Conservation (phyloP, 805 yeast species). For the Starmerella floris region DNA sequence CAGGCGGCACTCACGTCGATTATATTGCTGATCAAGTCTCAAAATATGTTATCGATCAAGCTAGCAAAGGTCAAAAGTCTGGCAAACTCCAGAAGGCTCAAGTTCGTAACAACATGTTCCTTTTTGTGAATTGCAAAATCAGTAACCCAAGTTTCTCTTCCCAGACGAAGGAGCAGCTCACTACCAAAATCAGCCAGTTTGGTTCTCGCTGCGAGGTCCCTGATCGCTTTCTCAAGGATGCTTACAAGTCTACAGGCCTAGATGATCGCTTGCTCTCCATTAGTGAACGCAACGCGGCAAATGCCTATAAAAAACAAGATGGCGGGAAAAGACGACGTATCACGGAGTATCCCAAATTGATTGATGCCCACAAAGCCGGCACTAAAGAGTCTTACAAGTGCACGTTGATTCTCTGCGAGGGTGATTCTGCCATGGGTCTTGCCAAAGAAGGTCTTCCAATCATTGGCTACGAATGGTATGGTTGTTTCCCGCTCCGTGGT, state of each 20-base stretch:
- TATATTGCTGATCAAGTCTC: conserved; percentile 74
- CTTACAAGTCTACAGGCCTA: conserved; percentile 54
- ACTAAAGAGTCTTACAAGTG: conserved; percentile 84
- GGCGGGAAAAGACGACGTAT: conserved; percentile 62
- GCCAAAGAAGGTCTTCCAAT: conserved; percentile 92
- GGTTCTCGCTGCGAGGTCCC: conserved; percentile 74
- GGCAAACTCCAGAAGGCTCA: conserved; percentile 77
- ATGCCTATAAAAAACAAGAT: conserved; percentile 74
- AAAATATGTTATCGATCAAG: conserved; percentile 62
- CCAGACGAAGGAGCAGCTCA: conserved; percentile 90
- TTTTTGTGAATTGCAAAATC: conserved; percentile 80
- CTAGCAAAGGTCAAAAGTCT: conserved; percentile 37
- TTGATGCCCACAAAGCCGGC: conserved; percentile 94
- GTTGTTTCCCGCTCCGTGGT: conserved; percentile 92
- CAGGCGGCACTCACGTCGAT: conserved; percentile 93
- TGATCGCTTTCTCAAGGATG: conserved; percentile 59
- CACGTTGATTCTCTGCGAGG: conserved; percentile 88
- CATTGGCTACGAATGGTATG: conserved; percentile 89
- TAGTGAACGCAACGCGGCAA: conserved; percentile 80
- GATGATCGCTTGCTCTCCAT: conserved; percentile 58
- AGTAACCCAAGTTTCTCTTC: conserved; percentile 97
- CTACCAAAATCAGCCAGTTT: conserved; percentile 77
- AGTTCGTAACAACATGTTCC: conserved; percentile 75
- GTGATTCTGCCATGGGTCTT: conserved; percentile 84
- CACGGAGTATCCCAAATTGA: conserved; percentile 77